Evolutionary conservation across 2,329 filamentous ascomycete species (phyloP), one percentile per base, ranked within the genome.

Genomic region (Fusarium coicis): DNA sequence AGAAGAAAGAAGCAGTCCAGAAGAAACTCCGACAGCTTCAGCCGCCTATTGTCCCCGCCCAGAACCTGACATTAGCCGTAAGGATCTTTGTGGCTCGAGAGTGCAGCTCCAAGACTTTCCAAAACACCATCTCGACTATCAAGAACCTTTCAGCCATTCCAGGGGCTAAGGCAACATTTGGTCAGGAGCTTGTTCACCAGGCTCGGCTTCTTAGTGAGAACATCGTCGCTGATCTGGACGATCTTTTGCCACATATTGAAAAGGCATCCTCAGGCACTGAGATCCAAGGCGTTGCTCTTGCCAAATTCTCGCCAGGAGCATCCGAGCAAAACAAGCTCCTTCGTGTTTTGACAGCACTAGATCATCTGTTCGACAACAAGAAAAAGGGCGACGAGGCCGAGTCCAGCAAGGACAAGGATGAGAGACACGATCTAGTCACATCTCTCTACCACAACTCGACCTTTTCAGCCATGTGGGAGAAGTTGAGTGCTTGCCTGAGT

Each of bases 251-350:
- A 37, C 94, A 97, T 76, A 97, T 99, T 74, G 89, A 93, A 73
- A 93, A 93, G 76, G 96, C 97, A 42, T 90, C 93, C 70, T 94
- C 93, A 30, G 95, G 95, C 53, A 97, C 95, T 1, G 96, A 99
- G 80, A 95, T 99, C 62, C 96, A 99, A 83, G 96, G 96, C 44
- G 90, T 98, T 76, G 95, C 96, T 28, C 87, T 98, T 32, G 91
- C 95, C 70, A 98, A 97, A 80, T 99, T 99, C 83, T 98, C 96
- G 1, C 96, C 96, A 8, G 93, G 95, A 47, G 96, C 95, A 61
- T 98, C 97, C 4, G 96, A 98, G 79, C 96, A 99, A 83, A 96
- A 97, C 78, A 99, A 99, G 84, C 86, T 99, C 46, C 88, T 99
- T 36, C 92, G 96, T 68, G 93, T 98, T 19, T 85, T 99, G 62